Conservation (phyloP, 352 stramenopile species). For the Phytophthora podocarpi region DNA sequence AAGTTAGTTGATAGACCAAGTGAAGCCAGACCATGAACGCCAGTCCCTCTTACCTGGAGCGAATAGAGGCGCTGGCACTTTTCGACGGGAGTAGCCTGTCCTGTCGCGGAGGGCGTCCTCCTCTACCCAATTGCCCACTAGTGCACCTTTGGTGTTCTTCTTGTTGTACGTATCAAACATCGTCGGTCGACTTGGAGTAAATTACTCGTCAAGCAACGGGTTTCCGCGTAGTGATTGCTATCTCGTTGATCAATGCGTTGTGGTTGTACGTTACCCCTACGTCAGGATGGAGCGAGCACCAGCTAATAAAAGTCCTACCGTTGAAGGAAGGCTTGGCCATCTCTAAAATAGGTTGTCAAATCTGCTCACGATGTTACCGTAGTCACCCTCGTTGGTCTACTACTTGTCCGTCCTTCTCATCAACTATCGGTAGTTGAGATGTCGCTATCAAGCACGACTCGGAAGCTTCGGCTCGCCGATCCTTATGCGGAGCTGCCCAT, state of each 20-base stretch:
- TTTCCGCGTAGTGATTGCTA: not conserved
- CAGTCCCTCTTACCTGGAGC: constrained; percentile 35
- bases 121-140: constrained; percentile 88
- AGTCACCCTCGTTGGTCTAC: not conserved
- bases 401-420: not conserved
- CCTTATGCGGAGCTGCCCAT: constrained; percentile 80
- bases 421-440: too few species aligned
- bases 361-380: not conserved
- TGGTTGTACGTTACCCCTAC: constrained; percentile 3
- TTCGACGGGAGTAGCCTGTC: constrained; percentile 67
- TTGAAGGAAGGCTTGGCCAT: constrained; percentile 4
- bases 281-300: not conserved
- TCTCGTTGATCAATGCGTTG: constrained; percentile 10
- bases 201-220: not conserved
- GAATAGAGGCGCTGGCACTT: constrained; percentile 43
- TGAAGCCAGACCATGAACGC: not conserved
- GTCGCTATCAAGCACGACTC: constrained; percentile 5
- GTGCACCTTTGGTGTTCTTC: constrained; percentile 73
- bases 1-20: not conserved
- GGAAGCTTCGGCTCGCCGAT: constrained; percentile 55
- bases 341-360: constrained; percentile 26
- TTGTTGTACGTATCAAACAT: constrained; percentile 83
- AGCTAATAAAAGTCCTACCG: constrained; percentile 17
- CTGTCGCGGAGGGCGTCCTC: constrained; percentile 66
- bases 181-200: not conserved